Conservation (phyloP, 116 monocot genomes). For the Phalaenopsis hybrid region DNA sequence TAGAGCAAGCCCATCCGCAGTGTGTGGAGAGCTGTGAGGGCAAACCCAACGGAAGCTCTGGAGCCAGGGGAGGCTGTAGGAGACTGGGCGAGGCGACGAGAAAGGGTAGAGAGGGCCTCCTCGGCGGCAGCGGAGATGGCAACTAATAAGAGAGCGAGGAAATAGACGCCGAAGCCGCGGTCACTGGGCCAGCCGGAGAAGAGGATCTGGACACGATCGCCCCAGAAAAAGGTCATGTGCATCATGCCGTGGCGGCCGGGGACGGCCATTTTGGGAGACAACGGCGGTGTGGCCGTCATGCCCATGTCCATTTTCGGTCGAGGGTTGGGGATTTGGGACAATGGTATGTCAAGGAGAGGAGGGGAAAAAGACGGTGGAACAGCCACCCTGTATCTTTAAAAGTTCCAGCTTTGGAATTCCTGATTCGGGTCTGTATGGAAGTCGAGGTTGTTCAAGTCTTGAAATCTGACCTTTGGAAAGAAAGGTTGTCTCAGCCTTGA, state of each 20-base stretch:
- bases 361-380: too few relatives aligned
- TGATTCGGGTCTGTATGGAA: too few relatives aligned
- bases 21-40: not conserved
- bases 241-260: slow-evolving; percentile 4
- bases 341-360: too few relatives aligned
- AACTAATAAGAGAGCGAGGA: slow-evolving; percentile 18
- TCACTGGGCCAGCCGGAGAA: slow-evolving; percentile 21
- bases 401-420: too few relatives aligned
- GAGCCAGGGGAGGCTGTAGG: not conserved
- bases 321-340: not conserved
- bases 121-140: slow-evolving; percentile 4
- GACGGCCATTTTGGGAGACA: not conserved
- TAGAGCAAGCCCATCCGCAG: slow-evolving; percentile 8
- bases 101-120: slow-evolving; percentile 9
- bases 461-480: too few relatives aligned
- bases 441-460: too few relatives aligned
- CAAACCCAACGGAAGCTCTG: not conserved
- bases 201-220: slow-evolving; percentile 16
- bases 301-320: not conserved
- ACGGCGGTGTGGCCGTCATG: slow-evolving; percentile 3
- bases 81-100: not conserved
- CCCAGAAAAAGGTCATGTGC: slow-evolving; percentile 31
- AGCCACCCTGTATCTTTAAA: too few relatives aligned
- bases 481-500: too few relatives aligned
- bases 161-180: slow-evolving; percentile 7